Base-by-base conservation (phyloP, 768 basidiomycete species). In the Tulasnella sp. region DNA sequence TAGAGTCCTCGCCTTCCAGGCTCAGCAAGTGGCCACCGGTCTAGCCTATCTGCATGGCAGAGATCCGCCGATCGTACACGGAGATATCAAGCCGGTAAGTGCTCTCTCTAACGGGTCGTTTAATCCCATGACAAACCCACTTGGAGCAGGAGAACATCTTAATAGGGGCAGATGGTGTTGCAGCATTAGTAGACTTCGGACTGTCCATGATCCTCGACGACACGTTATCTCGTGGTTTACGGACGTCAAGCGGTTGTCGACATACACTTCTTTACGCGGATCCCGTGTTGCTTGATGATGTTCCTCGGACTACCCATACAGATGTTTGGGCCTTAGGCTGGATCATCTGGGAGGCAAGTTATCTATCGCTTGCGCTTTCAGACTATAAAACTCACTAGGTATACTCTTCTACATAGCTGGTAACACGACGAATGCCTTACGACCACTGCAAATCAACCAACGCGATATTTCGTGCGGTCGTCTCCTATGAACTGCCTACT, bases 41-140 rank as follows among this genome's bases (percentile, higher is more conserved):
- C n/a, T 67, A 14, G 34, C 66, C 2, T 67, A 67, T 42, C 66
- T 67, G 29, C 66, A 67, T 41, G 41, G 22, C 39, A 37, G 36
- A 17, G 41, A 19, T 42, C 39, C 66, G 14, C 40, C 66, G 9
- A 67, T 67, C 2, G 37, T 39, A 6, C 66, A 67, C n/a, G 66
- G 66, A n/a, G 66, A 67, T n/a, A 29, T 67, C n/a, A 67, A 67
- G 12, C 39, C 39, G 16, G 67, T 67, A 22, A 19, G 67, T 67
- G 8, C 22, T 16, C 47, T 22, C 22, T 1, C 11, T 22, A 1
- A 29, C 2, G 22, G 26, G 22, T 17, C 3, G 26, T 19, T 52
- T 8, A 59, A 0, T 16, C 14, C 26, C 3, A 22, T 11, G 5
- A 32, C 1, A 59, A n/a, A n/a, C n/a, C 47, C 14, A n/a, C 17